Conservation (phyloP, 192 early-diverging fungal species). For the Coemansia sp. region DNA sequence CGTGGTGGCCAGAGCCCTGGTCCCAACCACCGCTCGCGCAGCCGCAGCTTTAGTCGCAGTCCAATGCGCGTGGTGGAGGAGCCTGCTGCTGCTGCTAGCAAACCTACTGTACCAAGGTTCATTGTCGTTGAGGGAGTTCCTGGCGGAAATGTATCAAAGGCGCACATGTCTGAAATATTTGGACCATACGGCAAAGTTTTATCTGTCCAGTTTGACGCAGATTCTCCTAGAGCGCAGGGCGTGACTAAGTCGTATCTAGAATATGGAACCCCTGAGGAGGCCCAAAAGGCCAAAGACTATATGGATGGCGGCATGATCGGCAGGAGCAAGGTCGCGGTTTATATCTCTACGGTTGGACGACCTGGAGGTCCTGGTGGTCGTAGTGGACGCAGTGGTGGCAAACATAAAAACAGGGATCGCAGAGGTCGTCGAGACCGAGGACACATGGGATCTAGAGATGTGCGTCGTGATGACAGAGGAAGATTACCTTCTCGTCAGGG, state of each 20-base stretch:
- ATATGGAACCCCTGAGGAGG: neutral
- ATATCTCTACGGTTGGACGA: neutral
- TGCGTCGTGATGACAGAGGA: neutral
- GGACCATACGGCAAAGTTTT: conserved; percentile 19
- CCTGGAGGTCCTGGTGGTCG: neutral
- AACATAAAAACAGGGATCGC: neutral
- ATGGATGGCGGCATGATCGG: conserved; percentile 44
- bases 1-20: neutral
- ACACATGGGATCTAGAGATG: neutral
- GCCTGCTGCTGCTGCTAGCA: too few species aligned
- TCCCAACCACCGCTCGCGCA: conserved; percentile 6
- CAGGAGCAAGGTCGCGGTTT: conserved; percentile 4
- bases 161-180: conserved; percentile 39
- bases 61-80: neutral
- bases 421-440: neutral
- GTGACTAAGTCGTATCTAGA: conserved; percentile 1
- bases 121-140: conserved; percentile 15
- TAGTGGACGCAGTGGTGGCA: neutral
- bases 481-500: conserved; percentile 22
- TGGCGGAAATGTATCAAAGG: neutral
- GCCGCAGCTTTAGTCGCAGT: conserved; percentile 15
- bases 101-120: neutral
- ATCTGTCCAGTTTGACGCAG: neutral
- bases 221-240: neutral
- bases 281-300: conserved; percentile 27